phyloP scores from a whole-genome alignment of 1,139 yeast species.

The Kazachstania sp. region DNA sequence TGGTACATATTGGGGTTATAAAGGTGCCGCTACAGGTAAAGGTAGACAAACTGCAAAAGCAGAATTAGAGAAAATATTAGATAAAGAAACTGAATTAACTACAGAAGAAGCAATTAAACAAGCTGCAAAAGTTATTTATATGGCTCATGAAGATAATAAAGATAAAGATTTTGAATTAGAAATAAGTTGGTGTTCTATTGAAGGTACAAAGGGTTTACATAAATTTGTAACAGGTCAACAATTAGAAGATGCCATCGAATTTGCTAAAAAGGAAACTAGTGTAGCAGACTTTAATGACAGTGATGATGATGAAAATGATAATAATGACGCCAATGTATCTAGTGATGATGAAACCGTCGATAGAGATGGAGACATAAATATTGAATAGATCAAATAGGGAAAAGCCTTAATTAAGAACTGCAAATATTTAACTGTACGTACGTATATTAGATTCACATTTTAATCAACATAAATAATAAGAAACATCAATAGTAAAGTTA shows the following conservation, averaged over 20 bases:
- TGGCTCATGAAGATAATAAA: constrained; percentile 95
- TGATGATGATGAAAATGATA: constrained; percentile 25
- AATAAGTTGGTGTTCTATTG: constrained; percentile 73
- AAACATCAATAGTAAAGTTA: no score
- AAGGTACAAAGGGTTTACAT: constrained; percentile 77
- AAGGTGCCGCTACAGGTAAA: constrained; percentile 96
- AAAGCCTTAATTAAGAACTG: background rate
- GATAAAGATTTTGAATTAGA: constrained; percentile 96
- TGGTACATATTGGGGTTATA: constrained; percentile 95
- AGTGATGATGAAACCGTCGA: constrained; percentile 11
- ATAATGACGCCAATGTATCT: constrained; percentile 5
- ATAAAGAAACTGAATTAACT: constrained; percentile 35
- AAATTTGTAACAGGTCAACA: constrained; percentile 69
- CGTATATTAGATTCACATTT: no score
- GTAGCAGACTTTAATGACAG: constrained; percentile 35
- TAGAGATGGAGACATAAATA: constrained; percentile 16
- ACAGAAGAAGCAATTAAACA: constrained; percentile 80
- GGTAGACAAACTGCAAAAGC: constrained; percentile 96
- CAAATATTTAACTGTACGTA: background rate
- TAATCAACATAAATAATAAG: no score
- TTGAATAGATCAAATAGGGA: no score
- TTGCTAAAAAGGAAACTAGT: constrained; percentile 75
- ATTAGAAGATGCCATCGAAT: constrained; percentile 70
- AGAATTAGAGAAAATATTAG: constrained; percentile 75
- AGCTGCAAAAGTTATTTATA: constrained; percentile 87